Evolutionary conservation across 257 asterid genomes (phyloP), one percentile per base, ranked within the genome.

Genomic region (Fraxinus anomala): DNA sequence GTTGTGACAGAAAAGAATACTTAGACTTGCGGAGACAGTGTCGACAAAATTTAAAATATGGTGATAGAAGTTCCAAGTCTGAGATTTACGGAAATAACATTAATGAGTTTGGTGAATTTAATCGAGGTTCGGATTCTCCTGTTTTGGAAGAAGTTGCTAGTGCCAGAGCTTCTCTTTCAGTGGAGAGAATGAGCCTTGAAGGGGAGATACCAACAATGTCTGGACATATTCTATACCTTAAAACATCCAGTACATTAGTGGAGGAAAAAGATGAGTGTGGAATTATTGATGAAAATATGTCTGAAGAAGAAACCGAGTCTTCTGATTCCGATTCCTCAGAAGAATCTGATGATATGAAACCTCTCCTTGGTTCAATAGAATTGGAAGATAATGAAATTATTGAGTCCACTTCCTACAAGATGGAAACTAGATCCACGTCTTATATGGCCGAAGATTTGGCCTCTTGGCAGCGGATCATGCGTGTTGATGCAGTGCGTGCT

Each of bases 381-480:
- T 40, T 76, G 24, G 91, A 83, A 77, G 87, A 88, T 21, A 40
- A 68, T 40, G 71, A 80, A 73, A 76, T 73, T 56, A 72, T 78
- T 33, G 92, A 80, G 82, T 72, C 83, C 21, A 37, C 81, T 79
- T 85, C 73, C 19, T 44, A 70, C 71, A 81, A 72, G 75, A 71
- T 84, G 68, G 92, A 82, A 81, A 44, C 78, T 54, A 79, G 44
- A 76, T 76, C 82, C 12, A 68, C 70, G 19, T 75, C 87, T 75
- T 81, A 81, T 54, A 83, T 84, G 30, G 74, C 82, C 16, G 97
- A 92, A 86, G 91, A 94, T 85, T 94, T 91, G 33, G 76, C 87
- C 61, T 85, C 94, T 17, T 94, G 97, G 98, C 97, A 90, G 82
- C 82, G 93, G 70, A 94, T 94, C 83, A 94, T 94, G n/a, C 94